Conservation (phyloP, 2,329 filamentous ascomycete genomes). For the Aspergillus jensenii region DNA sequence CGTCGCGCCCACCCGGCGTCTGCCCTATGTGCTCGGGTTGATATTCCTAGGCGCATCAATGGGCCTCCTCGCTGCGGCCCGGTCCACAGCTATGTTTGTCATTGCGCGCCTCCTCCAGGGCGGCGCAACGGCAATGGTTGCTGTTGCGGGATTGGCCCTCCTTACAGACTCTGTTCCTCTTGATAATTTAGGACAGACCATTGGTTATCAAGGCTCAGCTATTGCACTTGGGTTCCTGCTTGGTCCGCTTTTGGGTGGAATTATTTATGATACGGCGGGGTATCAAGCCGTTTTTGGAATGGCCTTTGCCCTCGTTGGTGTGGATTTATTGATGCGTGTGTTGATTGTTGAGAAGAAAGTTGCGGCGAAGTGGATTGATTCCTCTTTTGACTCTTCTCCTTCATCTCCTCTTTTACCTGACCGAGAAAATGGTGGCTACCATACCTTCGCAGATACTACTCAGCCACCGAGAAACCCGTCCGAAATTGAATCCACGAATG, state of each 20-base stretch:
- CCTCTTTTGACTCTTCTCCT: slow-evolving; percentile 24
- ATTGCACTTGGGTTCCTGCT: slow-evolving; percentile 58
- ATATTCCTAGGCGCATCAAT: slow-evolving; percentile 55
- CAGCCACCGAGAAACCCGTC: neutral
- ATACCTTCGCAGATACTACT: slow-evolving; percentile 14
- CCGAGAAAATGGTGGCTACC: slow-evolving; percentile 39
- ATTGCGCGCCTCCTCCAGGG: slow-evolving; percentile 59
- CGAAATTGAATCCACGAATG: neutral
- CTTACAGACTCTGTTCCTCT: slow-evolving; percentile 59
- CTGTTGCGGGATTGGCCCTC: slow-evolving; percentile 60
- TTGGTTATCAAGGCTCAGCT: slow-evolving; percentile 58
- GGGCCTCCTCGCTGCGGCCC: slow-evolving; percentile 53
- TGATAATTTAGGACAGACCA: slow-evolving; percentile 59
- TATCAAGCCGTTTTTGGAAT: slow-evolving; percentile 60
- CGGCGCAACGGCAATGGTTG: slow-evolving; percentile 58
- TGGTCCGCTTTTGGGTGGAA: slow-evolving; percentile 59
- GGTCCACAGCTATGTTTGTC: slow-evolving; percentile 49
- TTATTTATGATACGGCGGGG: slow-evolving; percentile 60
- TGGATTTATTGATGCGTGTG: slow-evolving; percentile 62
- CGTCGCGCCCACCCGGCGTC: slow-evolving; percentile 45
- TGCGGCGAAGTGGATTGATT: slow-evolving; percentile 38
- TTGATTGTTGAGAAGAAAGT: slow-evolving; percentile 64
- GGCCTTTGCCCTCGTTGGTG: slow-evolving; percentile 52
- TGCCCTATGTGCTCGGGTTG: slow-evolving; percentile 60
- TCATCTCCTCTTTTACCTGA: slow-evolving; percentile 26